phyloP scores from a whole-genome alignment of 208 protist genomes.

The Acanthamoeba healyi region DNA sequence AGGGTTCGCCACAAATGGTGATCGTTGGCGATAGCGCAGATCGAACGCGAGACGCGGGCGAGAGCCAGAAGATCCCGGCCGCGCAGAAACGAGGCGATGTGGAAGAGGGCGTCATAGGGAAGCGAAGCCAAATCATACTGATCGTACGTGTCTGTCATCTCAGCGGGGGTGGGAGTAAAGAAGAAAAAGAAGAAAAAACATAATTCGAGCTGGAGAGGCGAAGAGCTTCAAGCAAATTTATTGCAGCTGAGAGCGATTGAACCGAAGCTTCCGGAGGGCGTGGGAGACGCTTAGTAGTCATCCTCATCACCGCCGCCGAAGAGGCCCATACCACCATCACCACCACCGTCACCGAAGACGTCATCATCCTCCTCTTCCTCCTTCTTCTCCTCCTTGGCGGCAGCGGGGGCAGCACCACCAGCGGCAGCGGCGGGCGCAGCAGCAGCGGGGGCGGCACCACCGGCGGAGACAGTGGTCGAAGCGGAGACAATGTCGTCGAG shows the following conservation, averaged over 20 bases:
- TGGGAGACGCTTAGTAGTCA: background rate
- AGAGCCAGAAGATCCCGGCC: background rate
- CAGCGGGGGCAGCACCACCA: conserved; percentile 14
- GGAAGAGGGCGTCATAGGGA: background rate
- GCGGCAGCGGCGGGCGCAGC: background rate
- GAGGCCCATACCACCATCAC: conserved; percentile 49
- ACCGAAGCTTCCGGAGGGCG: background rate
- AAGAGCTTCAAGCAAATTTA: background rate
- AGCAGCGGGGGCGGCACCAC: conserved; percentile 4
- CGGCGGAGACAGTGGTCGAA: conserved; percentile 33
- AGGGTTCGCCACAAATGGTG: background rate
- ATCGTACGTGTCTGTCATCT: background rate
- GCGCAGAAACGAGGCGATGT: background rate
- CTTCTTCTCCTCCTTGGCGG: conserved; percentile 44
- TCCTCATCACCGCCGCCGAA: conserved; percentile 44
- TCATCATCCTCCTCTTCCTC: conserved; percentile 21
- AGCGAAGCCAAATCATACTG: background rate
- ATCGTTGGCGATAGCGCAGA: background rate
- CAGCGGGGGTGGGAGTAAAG: background rate
- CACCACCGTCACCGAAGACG: conserved; percentile 45
- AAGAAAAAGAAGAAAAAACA: background rate
- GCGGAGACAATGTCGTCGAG: conserved; percentile 45
- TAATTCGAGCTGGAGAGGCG: background rate
- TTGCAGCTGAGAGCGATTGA: background rate
- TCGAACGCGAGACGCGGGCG: background rate